Evolutionary conservation across 495 filamentous ascomycete genomes (phyloP).

Genomic region (Talaromyces thailandensis): DNA sequence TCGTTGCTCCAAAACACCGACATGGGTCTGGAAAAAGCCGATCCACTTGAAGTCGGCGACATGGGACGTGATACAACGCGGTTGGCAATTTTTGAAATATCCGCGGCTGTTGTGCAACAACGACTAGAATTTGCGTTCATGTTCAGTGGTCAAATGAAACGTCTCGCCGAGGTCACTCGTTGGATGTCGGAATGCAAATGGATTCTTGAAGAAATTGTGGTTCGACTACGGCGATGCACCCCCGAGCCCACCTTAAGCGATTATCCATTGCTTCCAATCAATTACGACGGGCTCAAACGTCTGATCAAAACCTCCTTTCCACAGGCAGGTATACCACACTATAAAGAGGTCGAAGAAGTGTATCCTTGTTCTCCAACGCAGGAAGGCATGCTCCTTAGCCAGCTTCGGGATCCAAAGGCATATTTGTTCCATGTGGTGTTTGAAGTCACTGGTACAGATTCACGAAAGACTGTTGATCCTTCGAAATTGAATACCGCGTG

Average conservation of each 20-base stretch:
- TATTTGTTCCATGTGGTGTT: conserved; percentile 42
- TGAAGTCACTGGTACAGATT: conserved; percentile 24
- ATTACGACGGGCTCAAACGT: conserved; percentile 39
- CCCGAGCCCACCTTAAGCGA: conserved; percentile 53
- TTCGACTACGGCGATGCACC: conserved; percentile 32
- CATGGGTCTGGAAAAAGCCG: conserved; percentile 30
- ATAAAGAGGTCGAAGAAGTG: conserved; percentile 43
- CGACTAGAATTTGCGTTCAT: conserved; percentile 51
- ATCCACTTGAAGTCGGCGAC: conserved; percentile 34
- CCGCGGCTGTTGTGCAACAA: conserved; percentile 48
- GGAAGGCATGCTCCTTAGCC: conserved; percentile 56
- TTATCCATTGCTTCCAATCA: conserved; percentile 55
- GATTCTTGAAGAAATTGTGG: conserved; percentile 46
- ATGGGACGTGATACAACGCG: conserved; percentile 39
- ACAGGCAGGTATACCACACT: conserved; percentile 34
- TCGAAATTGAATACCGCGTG: conserved; percentile 38
- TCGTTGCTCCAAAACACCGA: conserved; percentile 53
- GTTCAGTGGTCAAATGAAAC: conserved; percentile 51
- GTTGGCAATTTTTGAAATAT: conserved; percentile 57
- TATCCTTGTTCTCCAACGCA: conserved; percentile 61
- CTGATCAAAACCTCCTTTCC: conserved; percentile 35
- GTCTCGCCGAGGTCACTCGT: conserved; percentile 41
- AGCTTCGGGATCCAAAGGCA: conserved; percentile 38
- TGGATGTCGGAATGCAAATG: conserved; percentile 57
- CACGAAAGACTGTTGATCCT: conserved; percentile 22